Percentiles rank a stretch among this genome's conserved stretches.
phyloP scores from a whole-genome alignment of 2,329 filamentous ascomycete genomes.

The Nemania diffusa region DNA sequence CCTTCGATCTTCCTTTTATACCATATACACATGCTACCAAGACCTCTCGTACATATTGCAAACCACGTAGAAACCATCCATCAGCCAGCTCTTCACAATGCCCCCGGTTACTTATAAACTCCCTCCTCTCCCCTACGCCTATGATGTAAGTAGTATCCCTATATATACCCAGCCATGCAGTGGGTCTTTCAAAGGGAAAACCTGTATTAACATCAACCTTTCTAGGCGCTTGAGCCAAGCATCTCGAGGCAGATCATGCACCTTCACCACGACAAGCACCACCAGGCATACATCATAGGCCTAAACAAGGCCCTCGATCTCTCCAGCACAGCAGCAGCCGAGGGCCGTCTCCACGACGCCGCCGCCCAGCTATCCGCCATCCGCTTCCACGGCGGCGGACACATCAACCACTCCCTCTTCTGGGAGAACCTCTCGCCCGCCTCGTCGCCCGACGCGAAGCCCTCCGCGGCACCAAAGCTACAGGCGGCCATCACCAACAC shows the following conservation, averaged over 20 bases:
- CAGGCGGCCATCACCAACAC: constrained; percentile 68
- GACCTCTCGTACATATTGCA: background rate
- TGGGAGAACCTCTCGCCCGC: constrained; percentile 83
- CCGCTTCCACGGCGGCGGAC: constrained; percentile 90
- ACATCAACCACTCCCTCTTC: constrained; percentile 93
- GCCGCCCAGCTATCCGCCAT: constrained; percentile 73
- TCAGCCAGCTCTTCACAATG: constrained; percentile 39
- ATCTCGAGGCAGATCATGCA: constrained; percentile 85
- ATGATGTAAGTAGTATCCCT: constrained; percentile 65
- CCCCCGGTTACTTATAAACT: constrained; percentile 66
- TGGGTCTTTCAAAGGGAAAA: too few species aligned
- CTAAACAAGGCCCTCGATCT: constrained; percentile 74
- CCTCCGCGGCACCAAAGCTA: constrained; percentile 67
- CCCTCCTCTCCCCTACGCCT: constrained; percentile 73
- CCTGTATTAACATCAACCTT: constrained; percentile 8
- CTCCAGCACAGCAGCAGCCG: constrained; percentile 65
- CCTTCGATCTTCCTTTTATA: background rate
- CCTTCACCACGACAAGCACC: constrained; percentile 82
- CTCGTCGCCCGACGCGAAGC: constrained; percentile 65
- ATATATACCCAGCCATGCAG: background rate
- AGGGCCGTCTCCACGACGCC: constrained; percentile 68
- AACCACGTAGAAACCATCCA: background rate
- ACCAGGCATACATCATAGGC: constrained; percentile 81
- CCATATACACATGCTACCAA: too few species aligned
- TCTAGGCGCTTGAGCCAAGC: constrained; percentile 75